These are phyloP conservation scores for Eleusine coracana DNA, from an alignment of 176 grass and related monocot genomes.

Conservation along the genomic window DNA sequence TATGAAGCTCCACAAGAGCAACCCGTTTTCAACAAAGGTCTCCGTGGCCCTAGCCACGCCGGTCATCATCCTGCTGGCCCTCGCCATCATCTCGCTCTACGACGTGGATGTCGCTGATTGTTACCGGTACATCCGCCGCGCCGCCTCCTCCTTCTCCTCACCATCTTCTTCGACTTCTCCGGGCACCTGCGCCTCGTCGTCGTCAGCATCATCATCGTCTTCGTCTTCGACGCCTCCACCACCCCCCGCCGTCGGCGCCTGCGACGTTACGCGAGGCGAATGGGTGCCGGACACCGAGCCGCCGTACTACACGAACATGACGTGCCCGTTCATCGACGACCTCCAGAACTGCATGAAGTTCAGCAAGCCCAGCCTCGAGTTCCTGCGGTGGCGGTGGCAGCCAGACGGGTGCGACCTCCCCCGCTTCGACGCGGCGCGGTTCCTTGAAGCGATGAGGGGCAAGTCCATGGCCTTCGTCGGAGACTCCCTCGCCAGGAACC, in stretches of 20 bases:
- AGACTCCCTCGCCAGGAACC: slow-evolving; percentile 82
- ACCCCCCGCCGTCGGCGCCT: background rate
- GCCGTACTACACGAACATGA: slow-evolving; percentile 73
- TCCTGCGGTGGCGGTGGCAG: slow-evolving; percentile 66
- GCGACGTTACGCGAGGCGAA: slow-evolving; percentile 44
- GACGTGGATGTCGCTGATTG: slow-evolving; percentile 11
- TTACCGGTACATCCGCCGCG: background rate
- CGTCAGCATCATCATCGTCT: background rate
- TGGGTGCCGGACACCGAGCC: slow-evolving; percentile 45
- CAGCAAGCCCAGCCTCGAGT: slow-evolving; percentile 63
- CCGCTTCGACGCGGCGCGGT: slow-evolving; percentile 51
- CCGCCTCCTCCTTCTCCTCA: background rate
- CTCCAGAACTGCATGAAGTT: slow-evolving; percentile 89
- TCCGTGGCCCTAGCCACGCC: slow-evolving; percentile 22
- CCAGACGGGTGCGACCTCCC: slow-evolving; percentile 63
- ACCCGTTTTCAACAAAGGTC: background rate
- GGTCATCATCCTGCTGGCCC: slow-evolving; percentile 25
- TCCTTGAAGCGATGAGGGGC: slow-evolving; percentile 54
- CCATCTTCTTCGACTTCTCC: slow-evolving; percentile 12
- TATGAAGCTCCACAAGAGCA: slow-evolving; percentile 42
- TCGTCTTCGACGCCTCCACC: background rate
- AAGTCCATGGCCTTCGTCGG: slow-evolving; percentile 79
- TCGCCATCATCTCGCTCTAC: slow-evolving; percentile 39
- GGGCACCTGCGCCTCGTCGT: slow-evolving; percentile 17
- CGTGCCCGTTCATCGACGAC: slow-evolving; percentile 73